Evolutionary conservation across 352 stramenopile genomes (phyloP), one percentile per base, ranked within the genome.

Genomic region (Pythium oligandrum): DNA sequence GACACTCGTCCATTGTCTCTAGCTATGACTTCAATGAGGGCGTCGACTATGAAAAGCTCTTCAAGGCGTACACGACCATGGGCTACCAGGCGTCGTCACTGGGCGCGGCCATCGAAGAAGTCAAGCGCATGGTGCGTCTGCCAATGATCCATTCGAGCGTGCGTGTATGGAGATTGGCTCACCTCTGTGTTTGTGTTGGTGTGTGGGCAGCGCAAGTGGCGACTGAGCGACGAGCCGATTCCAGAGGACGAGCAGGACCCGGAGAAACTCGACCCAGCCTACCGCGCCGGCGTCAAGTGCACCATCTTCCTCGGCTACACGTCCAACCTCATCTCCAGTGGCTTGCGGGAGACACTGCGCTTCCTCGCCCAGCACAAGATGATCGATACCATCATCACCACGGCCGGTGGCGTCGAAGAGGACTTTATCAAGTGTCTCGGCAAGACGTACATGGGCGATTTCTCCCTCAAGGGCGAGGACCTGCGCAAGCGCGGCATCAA

Each of bases 371-470:
- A 99, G 66, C 96, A 99, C 78, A 98, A 98, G 58, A 96, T 99
- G 83, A 83, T 99, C 40, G 97, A 99, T 68, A 89, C 96, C 26
- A 96, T 99, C 53, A 95, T 99, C 11, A 91, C 88, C 32, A 97
- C 86, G 0, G 88, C 81, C 31, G 91, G 90, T 33, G 91, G 92
- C 53, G 87, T 97, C 44, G 90, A 98, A 57, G 98, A 99, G 70
- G 98, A 99, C 73, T 96, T 99, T 38, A 99, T 99, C 66, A 99
- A 99, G 81, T 99, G 97, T 66, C 90, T 99, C 49, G 90, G 95
- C 42, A 93, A 91, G 10, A 99, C 97, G 9, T 99, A 97, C 74
- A 89, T 99, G 47, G 98, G 98, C 12, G 96, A 98, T 59, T 99
- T 99, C 63, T 77, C 84, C 32, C 75, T 99, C n/a, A 88, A 95